Evolutionary conservation across 2,329 filamentous ascomycete genomes (phyloP).

Genomic region (Triangularia verruculosa): DNA sequence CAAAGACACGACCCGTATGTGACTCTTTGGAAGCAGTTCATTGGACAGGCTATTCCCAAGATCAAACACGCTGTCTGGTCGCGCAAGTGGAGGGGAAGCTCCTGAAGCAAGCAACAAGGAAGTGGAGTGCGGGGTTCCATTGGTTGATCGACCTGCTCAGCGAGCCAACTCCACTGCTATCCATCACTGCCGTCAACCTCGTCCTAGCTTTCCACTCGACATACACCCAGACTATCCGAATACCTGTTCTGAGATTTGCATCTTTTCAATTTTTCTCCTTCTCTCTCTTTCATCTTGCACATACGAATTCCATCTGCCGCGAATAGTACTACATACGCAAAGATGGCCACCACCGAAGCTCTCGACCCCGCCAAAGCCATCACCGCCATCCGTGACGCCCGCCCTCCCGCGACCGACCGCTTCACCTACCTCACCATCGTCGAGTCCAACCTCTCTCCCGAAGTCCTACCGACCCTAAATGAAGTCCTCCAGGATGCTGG

Average conservation of each 20-base stretch:
- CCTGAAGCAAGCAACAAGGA: not conserved
- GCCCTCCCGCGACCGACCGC: constrained; percentile 57
- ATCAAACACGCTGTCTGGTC: not conserved
- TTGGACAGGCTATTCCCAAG: not conserved
- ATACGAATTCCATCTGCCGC: not conserved
- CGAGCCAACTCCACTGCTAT: not conserved
- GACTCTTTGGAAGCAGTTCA: not conserved
- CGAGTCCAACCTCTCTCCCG: constrained; percentile 67
- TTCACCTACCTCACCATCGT: constrained; percentile 78
- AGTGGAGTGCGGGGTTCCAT: not conserved
- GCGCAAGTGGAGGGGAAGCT: not conserved
- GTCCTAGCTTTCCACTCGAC: not conserved
- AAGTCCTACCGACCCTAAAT: constrained; percentile 65
- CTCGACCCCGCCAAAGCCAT: constrained; percentile 40
- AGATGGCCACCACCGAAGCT: constrained; percentile 21
- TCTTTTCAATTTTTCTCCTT: not conserved
- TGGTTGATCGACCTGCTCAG: not conserved
- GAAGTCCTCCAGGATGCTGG: constrained; percentile 58
- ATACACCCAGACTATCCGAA: not conserved
- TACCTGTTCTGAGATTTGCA: no score
- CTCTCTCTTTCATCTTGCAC: not conserved
- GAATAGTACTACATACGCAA: not conserved
- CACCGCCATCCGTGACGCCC: constrained; percentile 46
- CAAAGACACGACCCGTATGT: not conserved
- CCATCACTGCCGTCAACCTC: constrained; percentile 1